Evolutionary conservation across 148 eudicot genomes (phyloP), one percentile per base, ranked within the genome.

Genomic region (Rhododendron ovatum): DNA sequence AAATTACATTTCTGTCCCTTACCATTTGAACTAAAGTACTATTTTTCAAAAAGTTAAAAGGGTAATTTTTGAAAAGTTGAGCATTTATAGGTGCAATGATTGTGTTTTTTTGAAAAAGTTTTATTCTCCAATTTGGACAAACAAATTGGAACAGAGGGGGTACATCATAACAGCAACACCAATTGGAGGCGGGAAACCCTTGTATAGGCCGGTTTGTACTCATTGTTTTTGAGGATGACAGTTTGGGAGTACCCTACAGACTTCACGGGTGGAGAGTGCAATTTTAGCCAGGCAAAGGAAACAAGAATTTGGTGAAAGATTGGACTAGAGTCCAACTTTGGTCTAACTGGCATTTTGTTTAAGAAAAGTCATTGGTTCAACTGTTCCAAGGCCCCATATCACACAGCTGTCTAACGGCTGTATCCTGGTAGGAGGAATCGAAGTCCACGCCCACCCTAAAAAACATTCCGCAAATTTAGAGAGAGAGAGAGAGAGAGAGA

Each of bases 391-490:
- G 39, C 76, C 39, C 76, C 39, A 71, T 71, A 71, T 30, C 1
- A 3, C 1, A 82, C 37, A 82, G 84, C 84, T 82, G 84, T 82
- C 53, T 57, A 43, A 13, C 84, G 43, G 84, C 57, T 82, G 84
- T 59, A 81, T 30, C 26, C n/a, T 30, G 15, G 2, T 55, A 20
- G 30, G 8, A 9, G 7, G 37, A 1, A 20, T 3, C 18, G 2
- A 14, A 71, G 76, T 33, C 76, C 76, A 71, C 41, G 37, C 73
- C 33, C 18, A 0, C 37, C 14, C 37, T 0, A 55, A 28, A 13
- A 82, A 39, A 39, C 17, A 22, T 65, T 5, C 53, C 84, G 76
- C 17, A 24, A 63, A 20, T 45, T 28, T 9, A 61, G 84, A 85
- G 82, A 85, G 81, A 51, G 69, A 63, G 47, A 59, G 83, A n/a